Conservation (phyloP, 345 rosid genomes). For the Eucalyptus cloeziana region DNA sequence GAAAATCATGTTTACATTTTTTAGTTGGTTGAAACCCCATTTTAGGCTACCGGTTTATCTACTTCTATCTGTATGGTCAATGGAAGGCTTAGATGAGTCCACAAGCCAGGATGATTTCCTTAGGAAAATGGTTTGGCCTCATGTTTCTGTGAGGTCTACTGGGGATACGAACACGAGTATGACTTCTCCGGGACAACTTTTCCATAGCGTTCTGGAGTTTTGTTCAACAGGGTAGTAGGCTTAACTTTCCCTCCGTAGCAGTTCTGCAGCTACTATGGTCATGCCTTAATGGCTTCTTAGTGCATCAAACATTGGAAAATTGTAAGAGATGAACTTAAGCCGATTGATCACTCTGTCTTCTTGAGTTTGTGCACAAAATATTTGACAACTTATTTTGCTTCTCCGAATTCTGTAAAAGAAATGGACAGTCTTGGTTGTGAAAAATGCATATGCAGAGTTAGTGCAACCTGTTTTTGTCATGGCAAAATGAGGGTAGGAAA, state of each 20-base stretch:
- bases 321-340: background rate
- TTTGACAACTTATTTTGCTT: background rate
- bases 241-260: background rate
- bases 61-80: background rate
- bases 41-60: background rate
- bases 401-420: background rate
- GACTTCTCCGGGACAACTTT: background rate
- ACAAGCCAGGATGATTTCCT: background rate
- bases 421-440: background rate
- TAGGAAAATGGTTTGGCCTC: background rate
- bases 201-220: background rate
- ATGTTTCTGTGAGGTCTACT: background rate
- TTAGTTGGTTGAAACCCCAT: background rate
- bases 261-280: background rate
- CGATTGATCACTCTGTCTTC: background rate
- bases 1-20: background rate
- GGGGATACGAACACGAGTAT: background rate
- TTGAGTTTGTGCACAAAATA: background rate
- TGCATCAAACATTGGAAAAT: background rate
- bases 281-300: background rate
- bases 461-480: background rate
- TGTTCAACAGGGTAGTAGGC: background rate
- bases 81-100: background rate
- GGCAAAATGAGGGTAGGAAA: background rate
- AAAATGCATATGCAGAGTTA: background rate